phyloP scores from a whole-genome alignment of 306 rosid species.

The Potentilla sterilis region DNA sequence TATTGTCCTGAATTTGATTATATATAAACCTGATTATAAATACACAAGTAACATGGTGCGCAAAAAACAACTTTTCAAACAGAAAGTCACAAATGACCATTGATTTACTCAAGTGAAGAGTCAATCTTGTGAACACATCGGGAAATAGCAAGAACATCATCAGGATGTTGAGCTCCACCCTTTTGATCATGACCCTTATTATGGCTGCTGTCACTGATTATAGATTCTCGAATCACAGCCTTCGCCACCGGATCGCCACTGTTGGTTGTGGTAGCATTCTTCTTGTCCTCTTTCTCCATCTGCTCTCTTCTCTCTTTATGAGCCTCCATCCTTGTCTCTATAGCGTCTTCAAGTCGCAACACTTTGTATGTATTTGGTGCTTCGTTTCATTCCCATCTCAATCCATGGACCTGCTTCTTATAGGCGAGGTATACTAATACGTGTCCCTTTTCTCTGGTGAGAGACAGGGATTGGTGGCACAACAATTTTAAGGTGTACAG shows the following conservation, averaged over 20 bases:
- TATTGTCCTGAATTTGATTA: background rate
- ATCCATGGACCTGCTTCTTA: background rate
- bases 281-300: slow-evolving; percentile 16
- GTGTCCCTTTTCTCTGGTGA: background rate
- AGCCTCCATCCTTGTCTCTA: slow-evolving; percentile 40
- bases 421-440: background rate
- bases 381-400: background rate
- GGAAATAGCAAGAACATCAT: slow-evolving; percentile 48
- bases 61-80: background rate
- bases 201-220: background rate
- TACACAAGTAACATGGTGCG: background rate
- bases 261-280: background rate
- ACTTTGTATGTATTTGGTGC: background rate
- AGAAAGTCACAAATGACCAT: background rate
- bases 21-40: background rate
- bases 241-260: slow-evolving; percentile 19
- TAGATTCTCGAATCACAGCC: slow-evolving; percentile 34
- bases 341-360: background rate
- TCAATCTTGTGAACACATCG: slow-evolving; percentile 38
- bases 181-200: background rate
- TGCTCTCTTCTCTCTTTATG: slow-evolving; percentile 37
- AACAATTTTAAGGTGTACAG: background rate
- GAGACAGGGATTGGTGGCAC: background rate
- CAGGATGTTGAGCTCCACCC: slow-evolving; percentile 23
- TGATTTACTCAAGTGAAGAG: slow-evolving; percentile 26